Percentiles rank a stretch among this genome's conserved stretches.
These are phyloP conservation scores for Xylariaceae sp. DNA, from an alignment of 2,329 filamentous ascomycete genomes.

Conservation along the genomic window DNA sequence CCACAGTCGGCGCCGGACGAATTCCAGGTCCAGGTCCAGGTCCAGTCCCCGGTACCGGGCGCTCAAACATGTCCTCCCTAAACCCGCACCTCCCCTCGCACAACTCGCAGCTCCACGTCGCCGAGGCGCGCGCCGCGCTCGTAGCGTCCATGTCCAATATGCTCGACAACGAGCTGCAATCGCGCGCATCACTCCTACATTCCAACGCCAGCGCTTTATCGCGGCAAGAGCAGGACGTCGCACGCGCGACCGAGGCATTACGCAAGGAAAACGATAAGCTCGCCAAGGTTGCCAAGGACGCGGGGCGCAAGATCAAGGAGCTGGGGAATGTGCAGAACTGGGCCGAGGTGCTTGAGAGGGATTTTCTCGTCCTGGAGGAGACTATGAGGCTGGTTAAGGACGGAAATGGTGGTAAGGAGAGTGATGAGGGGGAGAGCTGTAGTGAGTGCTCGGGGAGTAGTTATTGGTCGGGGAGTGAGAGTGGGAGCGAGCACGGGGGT, in stretches of 20 bases:
- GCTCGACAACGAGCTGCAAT: constrained; percentile 71
- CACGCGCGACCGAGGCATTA: constrained; percentile 64
- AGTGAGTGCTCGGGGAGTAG: constrained; percentile 37
- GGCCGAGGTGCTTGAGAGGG: constrained; percentile 79
- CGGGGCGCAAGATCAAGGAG: constrained; percentile 73
- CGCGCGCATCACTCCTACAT: constrained; percentile 73
- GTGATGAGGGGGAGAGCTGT: constrained; percentile 39
- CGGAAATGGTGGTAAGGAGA: constrained; percentile 35
- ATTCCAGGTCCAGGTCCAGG: neutral
- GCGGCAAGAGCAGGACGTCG: constrained; percentile 71
- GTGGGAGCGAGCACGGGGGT: constrained; percentile 45
- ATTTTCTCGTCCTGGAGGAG: constrained; percentile 70
- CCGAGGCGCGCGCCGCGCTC: constrained; percentile 64
- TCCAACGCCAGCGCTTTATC: constrained; percentile 69
- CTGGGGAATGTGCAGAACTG: constrained; percentile 83
- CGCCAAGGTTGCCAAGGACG: constrained; percentile 67
- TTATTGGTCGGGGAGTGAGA: constrained; percentile 36
- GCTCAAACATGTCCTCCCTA: constrained; percentile 12
- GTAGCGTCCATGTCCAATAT: constrained; percentile 72
- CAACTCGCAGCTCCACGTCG: constrained; percentile 55
- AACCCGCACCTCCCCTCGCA: constrained; percentile 50
- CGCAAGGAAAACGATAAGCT: constrained; percentile 70
- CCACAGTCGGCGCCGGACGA: constrained; percentile 17
- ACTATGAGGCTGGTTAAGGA: constrained; percentile 63
- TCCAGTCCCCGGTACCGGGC: constrained; percentile 1